Conservation (phyloP, 306 rosid species). For the Senna tora region DNA sequence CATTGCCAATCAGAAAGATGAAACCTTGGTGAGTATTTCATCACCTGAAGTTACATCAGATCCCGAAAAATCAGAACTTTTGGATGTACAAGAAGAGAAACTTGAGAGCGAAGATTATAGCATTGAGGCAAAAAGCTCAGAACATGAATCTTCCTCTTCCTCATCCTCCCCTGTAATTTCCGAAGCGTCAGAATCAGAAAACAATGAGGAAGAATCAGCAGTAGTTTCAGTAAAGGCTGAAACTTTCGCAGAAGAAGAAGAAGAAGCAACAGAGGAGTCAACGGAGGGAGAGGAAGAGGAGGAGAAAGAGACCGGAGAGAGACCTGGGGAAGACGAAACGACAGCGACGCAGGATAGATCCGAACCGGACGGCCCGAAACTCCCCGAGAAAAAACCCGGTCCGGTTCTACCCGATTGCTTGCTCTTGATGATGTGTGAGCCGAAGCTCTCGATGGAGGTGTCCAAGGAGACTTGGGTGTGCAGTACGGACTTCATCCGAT, state of each 20-base stretch:
- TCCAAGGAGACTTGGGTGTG: conserved; percentile 98
- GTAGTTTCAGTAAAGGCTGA: background rate
- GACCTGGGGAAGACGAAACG: conserved; percentile 36
- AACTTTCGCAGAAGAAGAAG: background rate
- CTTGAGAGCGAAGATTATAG: background rate
- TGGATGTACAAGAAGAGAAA: conserved; percentile 21
- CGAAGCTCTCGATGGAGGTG: conserved; percentile 93
- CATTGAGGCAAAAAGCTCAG: background rate
- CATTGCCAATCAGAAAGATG: conserved; percentile 29
- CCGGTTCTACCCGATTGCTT: conserved; percentile 73
- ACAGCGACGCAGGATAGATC: conserved; percentile 32
- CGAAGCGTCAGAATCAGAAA: conserved; percentile 37
- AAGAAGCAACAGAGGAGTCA: conserved; percentile 18
- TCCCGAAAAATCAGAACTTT: conserved; percentile 42
- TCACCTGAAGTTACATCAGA: conserved; percentile 35
- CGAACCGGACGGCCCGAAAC: background rate
- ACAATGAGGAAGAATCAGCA: conserved; percentile 5
- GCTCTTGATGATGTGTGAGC: conserved; percentile 95
- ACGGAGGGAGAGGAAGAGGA: conserved; percentile 17
- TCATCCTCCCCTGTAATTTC: conserved; percentile 27
- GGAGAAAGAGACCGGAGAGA: conserved; percentile 32
- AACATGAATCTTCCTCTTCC: background rate
- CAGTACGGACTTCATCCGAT: conserved; percentile 79
- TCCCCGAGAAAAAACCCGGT: conserved; percentile 4
- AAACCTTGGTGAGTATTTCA: conserved; percentile 28